phyloP scores from a whole-genome alignment of 352 stramenopile genomes.

The Globisporangium paddicum region DNA sequence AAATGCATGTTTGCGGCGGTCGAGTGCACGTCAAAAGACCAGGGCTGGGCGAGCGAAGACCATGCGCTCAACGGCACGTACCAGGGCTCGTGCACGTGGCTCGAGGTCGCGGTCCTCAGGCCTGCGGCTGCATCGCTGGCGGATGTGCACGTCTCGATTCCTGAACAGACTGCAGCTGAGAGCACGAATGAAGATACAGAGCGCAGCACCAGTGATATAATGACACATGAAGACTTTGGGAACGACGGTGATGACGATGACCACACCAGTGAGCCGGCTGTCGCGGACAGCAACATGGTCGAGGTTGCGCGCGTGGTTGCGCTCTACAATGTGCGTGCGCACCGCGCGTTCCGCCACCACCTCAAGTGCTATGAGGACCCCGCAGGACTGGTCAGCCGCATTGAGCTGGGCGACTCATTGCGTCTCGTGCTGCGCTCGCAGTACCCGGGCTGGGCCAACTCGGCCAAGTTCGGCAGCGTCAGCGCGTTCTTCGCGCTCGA shows the following conservation, averaged over 20 bases:
- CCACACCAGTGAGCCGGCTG: neutral
- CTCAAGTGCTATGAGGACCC: conserved; percentile 40
- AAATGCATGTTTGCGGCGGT: conserved; percentile 39
- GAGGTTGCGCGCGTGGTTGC: conserved; percentile 28
- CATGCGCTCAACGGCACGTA: conserved; percentile 55
- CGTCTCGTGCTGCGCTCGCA: conserved; percentile 45
- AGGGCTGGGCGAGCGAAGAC: conserved; percentile 58
- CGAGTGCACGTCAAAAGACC: conserved; percentile 63
- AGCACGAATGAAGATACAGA: neutral
- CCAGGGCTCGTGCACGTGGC: conserved; percentile 52
- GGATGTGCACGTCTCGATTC: neutral
- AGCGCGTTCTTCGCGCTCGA: conserved; percentile 41
- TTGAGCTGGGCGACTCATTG: conserved; percentile 40
- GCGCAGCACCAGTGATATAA: neutral
- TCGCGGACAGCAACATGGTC: neutral
- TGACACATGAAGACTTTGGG: too few relatives aligned
- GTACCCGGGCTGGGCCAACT: conserved; percentile 51
- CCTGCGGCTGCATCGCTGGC: neutral
- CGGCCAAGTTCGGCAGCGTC: conserved; percentile 45
- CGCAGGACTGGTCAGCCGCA: conserved; percentile 22
- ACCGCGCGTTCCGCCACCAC: conserved; percentile 45
- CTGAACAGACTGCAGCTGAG: neutral
- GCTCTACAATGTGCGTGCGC: conserved; percentile 49
- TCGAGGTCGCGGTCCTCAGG: conserved; percentile 45
- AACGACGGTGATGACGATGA: neutral